Percentiles rank a stretch among this genome's conserved stretches.
Conservation (phyloP, 805 yeast species). For the Metschnikowia cerradonensis region DNA sequence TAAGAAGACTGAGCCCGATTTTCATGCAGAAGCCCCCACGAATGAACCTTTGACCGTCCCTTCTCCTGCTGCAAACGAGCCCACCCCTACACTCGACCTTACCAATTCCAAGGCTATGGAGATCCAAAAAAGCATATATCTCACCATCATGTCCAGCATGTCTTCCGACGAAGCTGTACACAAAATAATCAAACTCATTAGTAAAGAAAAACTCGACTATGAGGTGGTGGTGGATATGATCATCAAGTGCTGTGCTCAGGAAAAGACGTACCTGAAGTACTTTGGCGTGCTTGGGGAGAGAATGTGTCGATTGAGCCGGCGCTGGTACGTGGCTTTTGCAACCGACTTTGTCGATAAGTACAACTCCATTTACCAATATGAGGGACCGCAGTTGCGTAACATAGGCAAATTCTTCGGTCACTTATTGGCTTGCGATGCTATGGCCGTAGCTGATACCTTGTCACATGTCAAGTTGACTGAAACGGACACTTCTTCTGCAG, state of each 20-base stretch:
- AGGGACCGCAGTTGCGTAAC: constrained; percentile 70
- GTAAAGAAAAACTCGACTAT: constrained; percentile 16
- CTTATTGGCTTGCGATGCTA: constrained; percentile 61
- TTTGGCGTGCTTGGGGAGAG: constrained; percentile 75
- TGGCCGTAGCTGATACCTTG: constrained; percentile 59
- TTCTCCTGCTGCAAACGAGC: not conserved
- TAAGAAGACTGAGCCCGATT: too few species aligned
- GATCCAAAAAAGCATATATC: constrained; percentile 71
- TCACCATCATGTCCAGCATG: constrained; percentile 84
- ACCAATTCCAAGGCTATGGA: constrained; percentile 62
- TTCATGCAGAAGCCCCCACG: not conserved
- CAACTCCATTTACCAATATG: constrained; percentile 57
- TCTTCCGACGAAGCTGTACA: constrained; percentile 92
- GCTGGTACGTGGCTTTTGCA: constrained; percentile 58
- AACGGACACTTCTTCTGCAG: constrained; percentile 69
- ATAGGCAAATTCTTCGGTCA: constrained; percentile 87
- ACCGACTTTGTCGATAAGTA: constrained; percentile 55
- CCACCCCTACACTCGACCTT: constrained; percentile 43
- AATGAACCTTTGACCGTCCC: not conserved
- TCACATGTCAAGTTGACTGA: constrained; percentile 59
- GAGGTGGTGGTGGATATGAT: constrained; percentile 63
- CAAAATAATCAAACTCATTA: constrained; percentile 56
- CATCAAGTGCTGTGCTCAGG: constrained; percentile 78
- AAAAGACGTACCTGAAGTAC: constrained; percentile 78
- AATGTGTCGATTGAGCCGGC: constrained; percentile 45